phyloP scores from a whole-genome alignment of 2,329 filamentous ascomycete genomes.

The Colletotrichum spaethianum region DNA sequence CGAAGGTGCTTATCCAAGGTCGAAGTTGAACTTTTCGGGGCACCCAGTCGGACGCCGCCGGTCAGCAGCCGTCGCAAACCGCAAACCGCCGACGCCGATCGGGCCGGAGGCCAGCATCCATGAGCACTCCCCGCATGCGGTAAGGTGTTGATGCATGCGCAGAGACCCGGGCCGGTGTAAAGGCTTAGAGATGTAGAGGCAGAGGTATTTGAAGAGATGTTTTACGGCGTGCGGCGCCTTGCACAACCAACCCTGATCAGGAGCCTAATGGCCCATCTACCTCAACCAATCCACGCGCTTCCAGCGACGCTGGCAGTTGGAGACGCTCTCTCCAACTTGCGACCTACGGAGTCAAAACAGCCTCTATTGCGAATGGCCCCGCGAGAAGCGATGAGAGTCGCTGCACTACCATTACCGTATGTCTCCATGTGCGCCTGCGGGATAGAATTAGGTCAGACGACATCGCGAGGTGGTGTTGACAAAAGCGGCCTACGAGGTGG shows the following conservation, averaged over 20 bases:
- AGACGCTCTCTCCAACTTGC: background rate
- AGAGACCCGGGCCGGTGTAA: background rate
- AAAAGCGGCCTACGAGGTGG: background rate
- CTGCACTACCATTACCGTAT: background rate
- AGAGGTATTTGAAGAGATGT: background rate
- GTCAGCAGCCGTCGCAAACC: conserved; percentile 13
- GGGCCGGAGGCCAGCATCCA: background rate
- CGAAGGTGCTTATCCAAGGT: background rate
- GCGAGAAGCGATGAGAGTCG: background rate
- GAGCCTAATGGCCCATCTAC: background rate
- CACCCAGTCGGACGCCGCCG: conserved; percentile 16
- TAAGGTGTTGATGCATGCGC: background rate
- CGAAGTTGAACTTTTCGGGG: conserved; percentile 6
- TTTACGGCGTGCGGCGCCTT: background rate
- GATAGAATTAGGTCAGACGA: background rate
- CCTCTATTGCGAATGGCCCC: background rate
- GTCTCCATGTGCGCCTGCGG: background rate
- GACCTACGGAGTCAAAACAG: background rate
- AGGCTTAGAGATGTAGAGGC: background rate
- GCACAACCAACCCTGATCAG: no score
- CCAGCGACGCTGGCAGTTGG: background rate
- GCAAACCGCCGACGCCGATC: conserved; percentile 21
- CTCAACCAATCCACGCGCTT: background rate
- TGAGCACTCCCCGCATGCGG: background rate
- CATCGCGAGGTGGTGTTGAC: background rate